These are phyloP conservation scores for Ceratocystis papillata DNA, from an alignment of 2,329 filamentous ascomycete genomes.

Conservation along the genomic window DNA sequence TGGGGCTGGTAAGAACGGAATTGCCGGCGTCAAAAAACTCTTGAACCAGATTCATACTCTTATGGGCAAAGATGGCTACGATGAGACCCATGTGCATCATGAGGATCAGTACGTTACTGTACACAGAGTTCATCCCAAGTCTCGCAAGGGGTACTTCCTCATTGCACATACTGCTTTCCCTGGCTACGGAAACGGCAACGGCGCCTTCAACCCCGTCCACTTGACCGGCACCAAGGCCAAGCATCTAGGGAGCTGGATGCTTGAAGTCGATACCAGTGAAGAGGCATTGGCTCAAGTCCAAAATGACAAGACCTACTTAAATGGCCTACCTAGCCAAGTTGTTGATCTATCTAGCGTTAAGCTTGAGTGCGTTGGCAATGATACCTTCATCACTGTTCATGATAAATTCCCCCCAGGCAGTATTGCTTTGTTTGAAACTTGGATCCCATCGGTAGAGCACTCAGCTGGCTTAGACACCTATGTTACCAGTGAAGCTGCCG, in stretches of 20 bases:
- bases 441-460: constrained; percentile 80
- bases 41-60: constrained; percentile 88
- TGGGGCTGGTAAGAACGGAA: constrained; percentile 66
- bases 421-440: constrained; percentile 91
- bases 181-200: constrained; percentile 76
- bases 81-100: constrained; percentile 93
- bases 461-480: constrained; percentile 73
- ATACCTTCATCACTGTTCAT: constrained; percentile 69
- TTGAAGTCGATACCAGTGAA: constrained; percentile 73
- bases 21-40: constrained; percentile 81
- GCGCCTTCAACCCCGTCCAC: constrained; percentile 65
- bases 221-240: constrained; percentile 76
- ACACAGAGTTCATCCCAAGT: constrained; percentile 84
- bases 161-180: constrained; percentile 95
- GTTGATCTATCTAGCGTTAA: constrained; percentile 61
- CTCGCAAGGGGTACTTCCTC: constrained; percentile 85
- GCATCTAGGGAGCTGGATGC: constrained; percentile 79
- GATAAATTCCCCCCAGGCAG: constrained; percentile 85
- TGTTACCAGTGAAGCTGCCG: constrained; percentile 68
- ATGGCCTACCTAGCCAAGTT: constrained; percentile 75
- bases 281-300: constrained; percentile 55
- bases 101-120: constrained; percentile 94
- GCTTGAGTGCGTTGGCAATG: constrained; percentile 59
- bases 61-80: constrained; percentile 91
- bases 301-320: constrained; percentile 59